Evolutionary conservation across 2,329 filamentous ascomycete species (phyloP).

Genomic region (Emydomyces testavorans): DNA sequence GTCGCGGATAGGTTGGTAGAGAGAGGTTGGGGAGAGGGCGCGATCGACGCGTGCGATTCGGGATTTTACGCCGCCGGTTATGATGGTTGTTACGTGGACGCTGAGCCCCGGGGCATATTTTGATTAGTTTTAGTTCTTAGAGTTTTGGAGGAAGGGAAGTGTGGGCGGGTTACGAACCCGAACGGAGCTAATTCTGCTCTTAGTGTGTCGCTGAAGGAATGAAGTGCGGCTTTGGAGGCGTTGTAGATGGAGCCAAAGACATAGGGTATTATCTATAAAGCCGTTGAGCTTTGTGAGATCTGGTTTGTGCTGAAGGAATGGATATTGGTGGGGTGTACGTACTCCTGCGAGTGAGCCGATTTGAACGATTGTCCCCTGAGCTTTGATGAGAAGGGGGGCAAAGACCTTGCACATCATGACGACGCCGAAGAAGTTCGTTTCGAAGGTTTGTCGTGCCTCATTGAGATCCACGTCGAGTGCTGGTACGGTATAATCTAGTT

Average conservation of each 20-base stretch:
- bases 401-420: conserved; percentile 49
- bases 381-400: conserved; percentile 41
- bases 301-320: not conserved
- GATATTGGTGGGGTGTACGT: conserved; percentile 11
- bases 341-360: conserved; percentile 36
- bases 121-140: not conserved
- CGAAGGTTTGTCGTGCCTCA: conserved; percentile 39
- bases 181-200: conserved; percentile 46
- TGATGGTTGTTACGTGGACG: conserved; percentile 42
- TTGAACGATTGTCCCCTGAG: conserved; percentile 37
- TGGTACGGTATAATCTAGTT: conserved; percentile 44
- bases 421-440: conserved; percentile 47
- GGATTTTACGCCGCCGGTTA: conserved; percentile 51
- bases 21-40: conserved; percentile 36
- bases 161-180: conserved; percentile 25
- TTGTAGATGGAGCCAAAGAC: conserved; percentile 44
- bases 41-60: conserved; percentile 46
- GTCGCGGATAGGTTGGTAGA: conserved; percentile 42
- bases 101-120: too few species aligned
- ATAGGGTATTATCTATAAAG: conserved; percentile 32
- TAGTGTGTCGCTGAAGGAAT: conserved; percentile 47
- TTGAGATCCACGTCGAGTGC: conserved; percentile 44
- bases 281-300: not conserved
- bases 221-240: conserved; percentile 49
- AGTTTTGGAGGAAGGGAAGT: not conserved